Percentiles rank a stretch among this genome's conserved stretches.
These are phyloP conservation scores for Penicillium longicatenatum DNA, from an alignment of 495 filamentous ascomycete genomes.

Conservation along the genomic window DNA sequence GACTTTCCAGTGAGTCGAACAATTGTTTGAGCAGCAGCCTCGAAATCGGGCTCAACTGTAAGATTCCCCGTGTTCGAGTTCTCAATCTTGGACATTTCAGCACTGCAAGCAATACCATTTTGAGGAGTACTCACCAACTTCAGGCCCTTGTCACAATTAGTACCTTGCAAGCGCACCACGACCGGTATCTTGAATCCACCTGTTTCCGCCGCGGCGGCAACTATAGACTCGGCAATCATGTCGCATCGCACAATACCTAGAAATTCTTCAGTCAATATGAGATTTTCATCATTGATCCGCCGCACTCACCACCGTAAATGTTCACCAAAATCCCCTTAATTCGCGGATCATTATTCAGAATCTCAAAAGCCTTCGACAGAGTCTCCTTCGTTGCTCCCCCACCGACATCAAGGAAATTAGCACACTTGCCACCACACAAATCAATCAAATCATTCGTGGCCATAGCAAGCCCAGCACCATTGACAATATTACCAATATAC, in stretches of 20 bases:
- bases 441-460: slow-evolving; percentile 38
- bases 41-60: slow-evolving; percentile 31
- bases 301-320: slow-evolving; percentile 35
- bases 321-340: slow-evolving; percentile 33
- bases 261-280: neutral
- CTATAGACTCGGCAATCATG: slow-evolving; percentile 38
- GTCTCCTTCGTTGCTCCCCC: slow-evolving; percentile 32
- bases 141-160: slow-evolving; percentile 29
- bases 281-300: too few relatives aligned
- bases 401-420: slow-evolving; percentile 38
- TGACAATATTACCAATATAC: slow-evolving; percentile 38
- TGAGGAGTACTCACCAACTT: slow-evolving; percentile 21
- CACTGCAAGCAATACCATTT: neutral
- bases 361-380: slow-evolving; percentile 31
- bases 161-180: slow-evolving; percentile 36
- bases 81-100: slow-evolving; percentile 13
- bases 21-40: slow-evolving; percentile 26
- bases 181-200: slow-evolving; percentile 32
- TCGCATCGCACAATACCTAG: slow-evolving; percentile 39
- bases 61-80: slow-evolving; percentile 25
- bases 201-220: slow-evolving; percentile 23
- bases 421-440: slow-evolving; percentile 30
- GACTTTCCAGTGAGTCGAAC: slow-evolving; percentile 11
- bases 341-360: slow-evolving; percentile 24
- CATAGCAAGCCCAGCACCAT: slow-evolving; percentile 40